Base-by-base conservation (phyloP, 495 filamentous ascomycete genomes). In the Penicillium pancosmium region DNA sequence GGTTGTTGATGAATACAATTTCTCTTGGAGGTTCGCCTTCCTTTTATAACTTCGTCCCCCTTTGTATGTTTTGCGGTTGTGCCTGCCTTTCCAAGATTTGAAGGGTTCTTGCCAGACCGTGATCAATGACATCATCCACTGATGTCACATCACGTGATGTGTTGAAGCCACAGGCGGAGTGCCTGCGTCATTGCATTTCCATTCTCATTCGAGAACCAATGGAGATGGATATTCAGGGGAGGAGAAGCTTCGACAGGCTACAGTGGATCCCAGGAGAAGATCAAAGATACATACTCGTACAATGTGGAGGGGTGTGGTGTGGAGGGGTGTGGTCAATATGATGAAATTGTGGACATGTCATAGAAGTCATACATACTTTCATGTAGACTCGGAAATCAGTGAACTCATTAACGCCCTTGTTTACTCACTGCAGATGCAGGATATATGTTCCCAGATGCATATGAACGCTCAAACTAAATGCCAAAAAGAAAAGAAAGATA, bases 121-220 rank as follows among this genome's bases (percentile, higher is more conserved):
- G 48, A 68, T 66, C 36, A 5, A 61, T 64, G 65, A 69, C 64
- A 62, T 69, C 65, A 68, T 55, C 8, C 1, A 2, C 52, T 68
- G 66, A 70, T 68, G 60, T 70, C 60, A 67, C 43, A 51, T 23
- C 67, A 67, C 52, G 64, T 67, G 65, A 52, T n/a, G 40, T 4
- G 23, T n/a, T 21, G 15, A 53, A 55, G 41, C 43, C 49, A 47
- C 34, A n/a, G 13, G 41, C 11, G 36, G 36, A 12, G 11, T 21
- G 36, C 6, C 12, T 61, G 47, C 61, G 64, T 58, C 56, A 56
- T 54, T 38, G 5, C 11, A 38, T 38, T 38, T 38, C 11, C 36
- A n/a, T 38, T 8, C 27, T 31, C 5, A 7, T 31, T 31, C 27
- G 8, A 31, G 27, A 31, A 9, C 27, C 27, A 31, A 31, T 31